Percentiles rank a stretch among this genome's conserved stretches.
phyloP scores from a whole-genome alignment of 768 basidiomycete species.

The Sporobolomyces phaffii region DNA sequence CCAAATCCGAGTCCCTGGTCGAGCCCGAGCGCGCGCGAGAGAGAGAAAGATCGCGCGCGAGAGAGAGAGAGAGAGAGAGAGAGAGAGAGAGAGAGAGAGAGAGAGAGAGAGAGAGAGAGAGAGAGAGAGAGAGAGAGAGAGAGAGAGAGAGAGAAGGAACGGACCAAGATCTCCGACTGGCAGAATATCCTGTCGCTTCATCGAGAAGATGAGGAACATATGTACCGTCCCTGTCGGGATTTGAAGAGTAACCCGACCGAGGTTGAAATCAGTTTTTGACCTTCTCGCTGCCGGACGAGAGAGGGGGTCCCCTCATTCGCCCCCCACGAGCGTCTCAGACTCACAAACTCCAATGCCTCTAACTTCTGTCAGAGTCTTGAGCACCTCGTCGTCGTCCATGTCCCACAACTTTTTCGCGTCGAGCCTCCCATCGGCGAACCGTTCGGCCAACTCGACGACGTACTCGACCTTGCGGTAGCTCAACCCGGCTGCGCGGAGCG shows the following conservation, averaged over 20 bases:
- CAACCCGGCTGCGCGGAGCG: conserved; percentile 67
- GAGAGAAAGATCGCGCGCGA: neutral
- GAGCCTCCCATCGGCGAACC: conserved; percentile 74
- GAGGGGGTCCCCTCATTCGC: too few relatives aligned
- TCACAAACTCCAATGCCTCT: conserved; percentile 50
- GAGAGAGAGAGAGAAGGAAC: neutral
- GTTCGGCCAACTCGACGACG: conserved; percentile 67
- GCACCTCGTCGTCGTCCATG: conserved; percentile 63
- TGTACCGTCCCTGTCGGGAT: too few relatives aligned
- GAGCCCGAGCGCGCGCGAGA: too few relatives aligned
- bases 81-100: too few relatives aligned
- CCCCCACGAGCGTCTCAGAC: too few relatives aligned
- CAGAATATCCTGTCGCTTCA: conserved; percentile 69
- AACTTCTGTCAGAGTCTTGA: conserved; percentile 56
- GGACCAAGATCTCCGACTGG: conserved; percentile 51
- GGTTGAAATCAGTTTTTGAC: too few relatives aligned
- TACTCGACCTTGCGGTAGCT: conserved; percentile 86
- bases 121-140: neutral
- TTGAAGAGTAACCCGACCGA: too few relatives aligned
- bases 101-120: neutral
- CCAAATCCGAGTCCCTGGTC: too few relatives aligned
- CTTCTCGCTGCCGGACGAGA: too few relatives aligned
- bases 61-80: neutral
- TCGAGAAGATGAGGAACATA: conserved; percentile 86
- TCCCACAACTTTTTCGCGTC: conserved; percentile 64